These are phyloP conservation scores for Cochlearia excelsa DNA, from an alignment of 345 rosid species.

Conservation along the genomic window DNA sequence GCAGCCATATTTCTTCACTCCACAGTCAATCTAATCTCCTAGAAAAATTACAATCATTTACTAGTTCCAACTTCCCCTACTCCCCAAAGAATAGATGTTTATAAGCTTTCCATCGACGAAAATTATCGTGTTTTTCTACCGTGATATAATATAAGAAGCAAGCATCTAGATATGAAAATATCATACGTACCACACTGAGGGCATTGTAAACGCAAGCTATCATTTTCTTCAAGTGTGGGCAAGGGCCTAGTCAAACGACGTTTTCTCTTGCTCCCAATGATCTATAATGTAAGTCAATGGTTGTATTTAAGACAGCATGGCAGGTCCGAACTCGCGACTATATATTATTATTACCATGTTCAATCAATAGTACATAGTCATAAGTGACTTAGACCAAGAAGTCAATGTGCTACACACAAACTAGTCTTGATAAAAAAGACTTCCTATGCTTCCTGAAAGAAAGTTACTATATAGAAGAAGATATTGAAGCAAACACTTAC, in stretches of 20 bases:
- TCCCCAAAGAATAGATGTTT: background rate
- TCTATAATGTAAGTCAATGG: constrained; percentile 41
- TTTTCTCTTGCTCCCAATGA: constrained; percentile 57
- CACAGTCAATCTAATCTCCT: background rate
- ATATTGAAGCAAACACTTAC: constrained; percentile 44
- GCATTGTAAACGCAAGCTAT: constrained; percentile 46
- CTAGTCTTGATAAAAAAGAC: background rate
- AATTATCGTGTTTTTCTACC: background rate
- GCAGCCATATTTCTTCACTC: background rate
- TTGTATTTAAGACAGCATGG: background rate
- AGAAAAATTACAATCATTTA: background rate
- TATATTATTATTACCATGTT: background rate
- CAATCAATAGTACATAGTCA: constrained; percentile 4
- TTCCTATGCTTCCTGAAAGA: background rate
- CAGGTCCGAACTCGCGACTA: constrained; percentile 1
- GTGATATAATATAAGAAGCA: constrained; percentile 7
- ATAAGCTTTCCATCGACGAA: background rate
- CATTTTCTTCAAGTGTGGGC: constrained; percentile 42
- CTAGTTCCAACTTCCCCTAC: background rate
- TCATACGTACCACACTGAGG: constrained; percentile 72
- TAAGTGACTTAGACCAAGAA: constrained; percentile 3
- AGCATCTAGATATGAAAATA: constrained; percentile 17
- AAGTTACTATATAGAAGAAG: background rate
- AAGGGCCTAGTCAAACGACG: constrained; percentile 38
- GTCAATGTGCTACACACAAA: constrained; percentile 1